Base-by-base conservation (phyloP, 805 yeast genomes). In the Wickerhamiella domercqiae region DNA sequence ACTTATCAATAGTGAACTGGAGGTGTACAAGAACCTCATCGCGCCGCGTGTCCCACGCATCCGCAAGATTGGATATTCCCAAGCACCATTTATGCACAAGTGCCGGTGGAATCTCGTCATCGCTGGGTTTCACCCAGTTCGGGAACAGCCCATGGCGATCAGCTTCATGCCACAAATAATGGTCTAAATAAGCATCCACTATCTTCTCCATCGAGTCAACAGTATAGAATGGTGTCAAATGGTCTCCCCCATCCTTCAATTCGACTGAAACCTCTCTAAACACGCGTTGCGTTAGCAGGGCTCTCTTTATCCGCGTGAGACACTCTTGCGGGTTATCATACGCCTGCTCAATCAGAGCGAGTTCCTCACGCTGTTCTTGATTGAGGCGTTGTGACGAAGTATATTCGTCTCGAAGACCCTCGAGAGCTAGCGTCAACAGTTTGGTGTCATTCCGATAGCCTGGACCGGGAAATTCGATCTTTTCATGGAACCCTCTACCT, bases 281-380 rank as follows among this genome's bases (percentile, higher is more conserved):
- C 7, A 83, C 90, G 43, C 97, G 66, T 55, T 86, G 95, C 0
- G 95, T 80, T 39, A 84, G 61, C 34, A 90, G 59, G 31, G 76
- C 75, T 49, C 78, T 77, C 57, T 90, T 90, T 39, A 90, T 71
- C 44, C 94, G 70, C 13, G 78, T 78, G 40, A 90, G 62, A 43
- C 86, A 78, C 52, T 93, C 97, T 54, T 84, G 94, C 0, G 99
- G 99, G 48, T 83, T 82, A 51, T 90, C 99, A 54, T 83, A 90
- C 0, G 97, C 97, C 51, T 84, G 93, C 52, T 90, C 98, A 34
- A 90, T 83, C 43, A 87, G 62, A 0, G 95, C 90, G 42, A 90
- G 61, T 50, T 90, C 98, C 57, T 87, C 96, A 45, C 96, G 67
- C 56, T 90, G 94, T 6, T 77, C 64, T 4, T 93, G 76, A 49